Base-by-base conservation (phyloP, 805 yeast species). In the Suhomyces xylopsoci region DNA sequence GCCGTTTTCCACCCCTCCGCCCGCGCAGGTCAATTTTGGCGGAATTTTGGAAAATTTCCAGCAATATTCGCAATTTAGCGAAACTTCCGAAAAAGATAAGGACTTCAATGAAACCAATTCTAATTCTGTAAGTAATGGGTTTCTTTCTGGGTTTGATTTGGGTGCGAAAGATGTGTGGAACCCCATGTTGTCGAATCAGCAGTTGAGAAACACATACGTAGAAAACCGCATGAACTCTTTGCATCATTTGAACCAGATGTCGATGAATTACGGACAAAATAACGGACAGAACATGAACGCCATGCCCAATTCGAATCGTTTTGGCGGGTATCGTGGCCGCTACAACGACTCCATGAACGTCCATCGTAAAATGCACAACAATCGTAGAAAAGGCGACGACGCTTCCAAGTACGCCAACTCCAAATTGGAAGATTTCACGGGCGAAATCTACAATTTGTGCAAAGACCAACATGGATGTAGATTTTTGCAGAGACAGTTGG, bases 401-500 rank as follows among this genome's bases (percentile, higher is more conserved):
- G 88, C 88, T 2, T 72, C 89, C 5, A 83, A 81, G 63, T 88
- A 83, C 60, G 77, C 82, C 42, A 84, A 86, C 68, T 88, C 91
- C 17, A 76, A 80, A 47, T 70, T 88, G 56, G 82, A 79, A 47
- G 91, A 88, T 59, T 88, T 85, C 63, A 71, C 80, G 15, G 90
- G 90, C 45, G 85, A 84, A 53, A 86, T 93, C 50, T 88, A 82
- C 64, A 79, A 88, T 1, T 76, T 94, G 57, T 92, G 98, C 72
- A 90, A 86, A 64, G 99, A 93, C 67, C 98, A 93, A 71, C 97
- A 93, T 66, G 98, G 99, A 7, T 93, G 98, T 66, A 79, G 99
- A 54, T 91, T 88, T 67, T 73, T 93, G 57, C 99, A 93, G 70
- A 83, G 87, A 57, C 96, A 91, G 66, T 77, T 94, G 58, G 96